Conservation (phyloP, 192 early-diverging fungal genomes). For the Coemansia reversa region DNA sequence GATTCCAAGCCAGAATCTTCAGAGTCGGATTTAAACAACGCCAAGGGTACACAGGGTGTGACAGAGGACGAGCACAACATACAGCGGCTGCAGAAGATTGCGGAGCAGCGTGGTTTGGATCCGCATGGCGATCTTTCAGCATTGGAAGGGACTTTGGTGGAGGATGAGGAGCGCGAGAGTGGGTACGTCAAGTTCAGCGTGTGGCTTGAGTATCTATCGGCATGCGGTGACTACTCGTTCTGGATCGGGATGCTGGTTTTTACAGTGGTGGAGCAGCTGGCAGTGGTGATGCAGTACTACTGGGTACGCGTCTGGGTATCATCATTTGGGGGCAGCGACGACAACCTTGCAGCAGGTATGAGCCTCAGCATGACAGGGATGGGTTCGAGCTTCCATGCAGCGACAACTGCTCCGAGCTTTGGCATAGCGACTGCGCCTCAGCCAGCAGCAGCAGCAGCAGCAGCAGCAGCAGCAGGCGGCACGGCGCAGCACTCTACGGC, state of each 20-base stretch:
- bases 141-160: conserved; percentile 61
- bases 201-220: conserved; percentile 76
- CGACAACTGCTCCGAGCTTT: neutral
- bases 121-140: conserved; percentile 15
- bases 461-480: neutral
- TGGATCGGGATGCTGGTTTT: conserved; percentile 57
- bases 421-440: neutral
- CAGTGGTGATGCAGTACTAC: conserved; percentile 55
- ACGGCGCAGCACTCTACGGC: conserved; percentile 36
- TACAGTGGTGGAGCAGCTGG: conserved; percentile 48
- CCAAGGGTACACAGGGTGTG: conserved; percentile 3
- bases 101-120: conserved; percentile 18
- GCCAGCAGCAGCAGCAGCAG: neutral
- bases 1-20: too few species aligned
- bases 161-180: conserved; percentile 79
- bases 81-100: conserved; percentile 26
- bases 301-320: conserved; percentile 67
- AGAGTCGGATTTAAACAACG: conserved; percentile 40
- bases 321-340: conserved; percentile 6
- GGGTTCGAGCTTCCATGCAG: neutral
- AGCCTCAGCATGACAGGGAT: neutral
- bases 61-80: conserved; percentile 32
- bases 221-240: conserved; percentile 62
- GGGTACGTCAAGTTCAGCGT: conserved; percentile 77
- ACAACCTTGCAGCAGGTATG: neutral